Percentiles rank a stretch among this genome's conserved stretches.
These are phyloP conservation scores for Ceratopteris richardii DNA, from an alignment of 75 land plant species.

Conservation along the genomic window DNA sequence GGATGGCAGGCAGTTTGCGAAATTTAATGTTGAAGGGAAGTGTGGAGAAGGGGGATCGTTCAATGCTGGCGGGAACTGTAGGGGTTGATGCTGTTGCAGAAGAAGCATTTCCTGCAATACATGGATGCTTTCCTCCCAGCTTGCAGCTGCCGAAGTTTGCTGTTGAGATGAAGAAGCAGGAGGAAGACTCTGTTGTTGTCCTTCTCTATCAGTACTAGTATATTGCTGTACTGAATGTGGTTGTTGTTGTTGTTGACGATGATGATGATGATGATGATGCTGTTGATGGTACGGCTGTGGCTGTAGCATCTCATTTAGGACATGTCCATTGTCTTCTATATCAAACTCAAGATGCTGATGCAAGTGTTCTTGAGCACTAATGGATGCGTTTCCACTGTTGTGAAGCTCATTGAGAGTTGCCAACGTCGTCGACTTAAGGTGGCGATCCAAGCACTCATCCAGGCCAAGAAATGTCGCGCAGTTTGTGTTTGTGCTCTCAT, in stretches of 20 bases:
- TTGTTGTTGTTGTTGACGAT: neutral
- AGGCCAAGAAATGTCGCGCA: constrained; percentile 4
- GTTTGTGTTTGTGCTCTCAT: neutral
- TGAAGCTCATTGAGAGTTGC: neutral
- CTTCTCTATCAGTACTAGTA: neutral
- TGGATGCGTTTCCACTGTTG: neutral
- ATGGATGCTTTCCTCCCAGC: constrained; percentile 38
- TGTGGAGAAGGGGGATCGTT: neutral
- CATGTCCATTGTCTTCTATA: constrained; percentile 10
- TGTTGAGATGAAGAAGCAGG: constrained; percentile 6
- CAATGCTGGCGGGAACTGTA: neutral
- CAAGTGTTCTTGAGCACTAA: too few relatives aligned
- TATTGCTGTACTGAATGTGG: neutral
- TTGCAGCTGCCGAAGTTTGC: constrained; percentile 6
- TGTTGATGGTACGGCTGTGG: constrained; percentile 7
- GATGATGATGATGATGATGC: neutral
- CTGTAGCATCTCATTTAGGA: constrained; percentile 14
- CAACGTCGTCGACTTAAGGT: constrained; percentile 5
- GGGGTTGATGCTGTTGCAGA: constrained; percentile 28
- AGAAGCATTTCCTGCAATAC: constrained; percentile 37
- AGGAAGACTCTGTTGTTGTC: neutral
- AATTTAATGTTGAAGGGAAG: neutral
- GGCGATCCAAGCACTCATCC: constrained; percentile 5
- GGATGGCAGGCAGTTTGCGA: neutral
- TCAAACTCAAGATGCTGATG: constrained; percentile 1